A percentile compares a stretch with the other conserved stretches of the same genome.
These are phyloP conservation scores for Priceomyces castillae DNA, from an alignment of 805 yeast genomes.

Conservation along the genomic window DNA sequence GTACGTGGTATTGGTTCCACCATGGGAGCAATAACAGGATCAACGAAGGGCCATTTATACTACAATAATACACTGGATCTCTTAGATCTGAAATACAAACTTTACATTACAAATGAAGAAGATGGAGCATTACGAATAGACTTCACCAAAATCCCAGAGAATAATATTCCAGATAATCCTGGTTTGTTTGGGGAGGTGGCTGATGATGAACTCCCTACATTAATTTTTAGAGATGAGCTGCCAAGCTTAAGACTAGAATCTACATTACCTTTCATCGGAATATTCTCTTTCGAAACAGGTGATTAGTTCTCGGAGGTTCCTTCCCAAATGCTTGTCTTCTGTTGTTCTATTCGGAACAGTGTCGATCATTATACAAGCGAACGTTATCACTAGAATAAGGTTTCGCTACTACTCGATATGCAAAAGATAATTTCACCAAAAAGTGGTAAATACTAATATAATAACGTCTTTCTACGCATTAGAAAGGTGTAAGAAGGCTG, in stretches of 20 bases:
- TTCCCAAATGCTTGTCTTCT: no score
- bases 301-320: conserved; percentile 18
- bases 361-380: no score
- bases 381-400: no score
- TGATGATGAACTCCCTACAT: conserved; percentile 40
- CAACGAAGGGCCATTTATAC: conserved; percentile 47
- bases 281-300: conserved; percentile 49
- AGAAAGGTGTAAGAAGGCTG: no score
- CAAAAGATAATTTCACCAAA: no score
- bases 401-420: no score
- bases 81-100: conserved; percentile 45
- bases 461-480: no score
- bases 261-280: conserved; percentile 54
- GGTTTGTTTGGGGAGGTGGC: conserved; percentile 1
- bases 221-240: conserved; percentile 50
- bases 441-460: no score
- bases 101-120: conserved; percentile 48
- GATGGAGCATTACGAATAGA: conserved; percentile 48
- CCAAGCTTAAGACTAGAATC: conserved; percentile 53
- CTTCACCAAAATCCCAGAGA: conserved; percentile 42
- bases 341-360: no score
- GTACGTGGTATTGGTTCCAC: conserved; percentile 55
- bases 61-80: conserved; percentile 49
- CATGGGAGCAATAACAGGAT: conserved; percentile 55
- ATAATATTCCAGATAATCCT: background rate